These are phyloP conservation scores for Globisporangium nagaii DNA, from an alignment of 352 stramenopile genomes.

Conservation along the genomic window DNA sequence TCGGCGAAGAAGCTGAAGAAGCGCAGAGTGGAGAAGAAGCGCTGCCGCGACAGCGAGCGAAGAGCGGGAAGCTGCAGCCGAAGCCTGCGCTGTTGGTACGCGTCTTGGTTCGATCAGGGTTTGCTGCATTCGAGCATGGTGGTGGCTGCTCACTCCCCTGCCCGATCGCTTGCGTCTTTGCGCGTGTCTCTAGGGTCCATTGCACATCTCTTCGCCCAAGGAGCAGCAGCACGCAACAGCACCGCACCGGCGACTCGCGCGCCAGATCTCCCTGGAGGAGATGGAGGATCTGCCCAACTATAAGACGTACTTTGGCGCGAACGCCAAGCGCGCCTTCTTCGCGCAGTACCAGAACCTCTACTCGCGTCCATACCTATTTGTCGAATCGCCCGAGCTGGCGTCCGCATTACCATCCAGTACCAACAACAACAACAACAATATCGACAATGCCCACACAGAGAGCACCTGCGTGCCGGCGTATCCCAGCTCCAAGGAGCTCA, in stretches of 20 bases:
- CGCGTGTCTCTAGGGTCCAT: neutral
- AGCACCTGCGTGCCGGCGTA: slow-evolving; percentile 35
- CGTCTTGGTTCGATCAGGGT: too few species aligned
- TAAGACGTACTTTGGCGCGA: slow-evolving; percentile 58
- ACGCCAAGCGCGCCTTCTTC: slow-evolving; percentile 54
- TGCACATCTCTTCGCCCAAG: neutral
- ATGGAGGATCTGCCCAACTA: slow-evolving; percentile 31
- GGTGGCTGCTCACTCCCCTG: neutral
- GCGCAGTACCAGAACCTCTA: slow-evolving; percentile 55
- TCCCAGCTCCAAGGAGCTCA: slow-evolving; percentile 35
- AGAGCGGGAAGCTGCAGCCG: slow-evolving; percentile 1
- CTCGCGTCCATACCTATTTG: slow-evolving; percentile 61
- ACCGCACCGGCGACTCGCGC: slow-evolving; percentile 14
- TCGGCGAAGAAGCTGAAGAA: neutral
- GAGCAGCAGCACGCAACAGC: neutral
- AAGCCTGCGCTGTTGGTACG: slow-evolving; percentile 5
- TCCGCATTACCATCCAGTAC: neutral
- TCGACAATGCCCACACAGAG: slow-evolving; percentile 3
- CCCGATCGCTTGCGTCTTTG: too few species aligned
- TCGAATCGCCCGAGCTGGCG: slow-evolving; percentile 16
- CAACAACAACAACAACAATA: neutral
- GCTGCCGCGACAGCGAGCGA: neutral
- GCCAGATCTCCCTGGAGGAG: slow-evolving; percentile 32
- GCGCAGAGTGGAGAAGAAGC: neutral
- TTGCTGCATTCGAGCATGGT: too few species aligned